Conservation (phyloP, 768 basidiomycete species). For the Kondoa malvinella region DNA sequence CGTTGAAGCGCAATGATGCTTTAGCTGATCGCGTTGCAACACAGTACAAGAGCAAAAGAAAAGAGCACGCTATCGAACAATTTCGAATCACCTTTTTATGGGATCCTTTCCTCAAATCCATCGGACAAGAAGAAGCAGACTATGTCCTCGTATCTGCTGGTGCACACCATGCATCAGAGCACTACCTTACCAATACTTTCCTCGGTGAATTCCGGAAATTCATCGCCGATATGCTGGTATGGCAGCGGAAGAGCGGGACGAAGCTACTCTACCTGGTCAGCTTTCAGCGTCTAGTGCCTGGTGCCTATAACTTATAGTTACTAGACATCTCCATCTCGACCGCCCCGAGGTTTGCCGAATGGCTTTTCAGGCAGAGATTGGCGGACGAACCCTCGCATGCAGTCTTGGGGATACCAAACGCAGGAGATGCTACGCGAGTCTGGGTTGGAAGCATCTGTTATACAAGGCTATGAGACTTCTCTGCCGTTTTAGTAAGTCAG, state of each 20-base stretch:
- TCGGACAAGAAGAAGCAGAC: neutral
- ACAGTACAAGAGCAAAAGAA: neutral
- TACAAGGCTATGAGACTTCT: neutral
- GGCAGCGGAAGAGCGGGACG: neutral
- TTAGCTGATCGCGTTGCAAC: neutral
- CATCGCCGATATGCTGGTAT: neutral
- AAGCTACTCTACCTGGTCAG: neutral
- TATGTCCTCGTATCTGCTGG: neutral
- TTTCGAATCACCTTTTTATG: neutral
- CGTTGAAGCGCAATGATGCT: neutral
- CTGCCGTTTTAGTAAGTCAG: neutral
- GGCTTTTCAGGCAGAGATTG: neutral
- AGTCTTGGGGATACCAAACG: neutral
- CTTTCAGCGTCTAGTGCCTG: neutral
- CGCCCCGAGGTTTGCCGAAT: neutral
- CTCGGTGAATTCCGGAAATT: neutral
- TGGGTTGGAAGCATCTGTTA: neutral
- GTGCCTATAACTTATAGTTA: neutral
- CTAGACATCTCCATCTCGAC: neutral
- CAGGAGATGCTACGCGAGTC: neutral
- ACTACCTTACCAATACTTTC: neutral
- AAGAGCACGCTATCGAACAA: neutral
- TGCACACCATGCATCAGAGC: neutral
- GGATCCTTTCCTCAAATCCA: neutral
- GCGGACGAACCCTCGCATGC: neutral